phyloP scores from a whole-genome alignment of 257 asterid species.

The Echites panduratus region DNA sequence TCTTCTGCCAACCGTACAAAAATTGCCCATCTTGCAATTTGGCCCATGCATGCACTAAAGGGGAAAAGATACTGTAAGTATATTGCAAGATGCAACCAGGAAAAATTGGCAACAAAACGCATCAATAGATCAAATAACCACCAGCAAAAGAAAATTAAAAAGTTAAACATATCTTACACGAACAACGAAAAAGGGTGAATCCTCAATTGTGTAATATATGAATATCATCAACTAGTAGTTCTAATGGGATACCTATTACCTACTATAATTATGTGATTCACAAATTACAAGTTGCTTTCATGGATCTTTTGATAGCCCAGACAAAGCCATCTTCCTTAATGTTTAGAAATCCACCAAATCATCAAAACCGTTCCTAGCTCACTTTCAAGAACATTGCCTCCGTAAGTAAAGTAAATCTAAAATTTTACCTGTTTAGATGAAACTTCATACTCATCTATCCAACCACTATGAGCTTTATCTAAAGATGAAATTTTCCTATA shows the following conservation, averaged over 20 bases:
- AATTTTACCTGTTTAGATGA: slow-evolving; percentile 74
- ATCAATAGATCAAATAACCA: neutral
- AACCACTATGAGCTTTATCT: slow-evolving; percentile 73
- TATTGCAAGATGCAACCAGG: too few relatives aligned
- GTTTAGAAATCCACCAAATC: neutral
- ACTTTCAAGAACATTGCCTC: slow-evolving; percentile 7
- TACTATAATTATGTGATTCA: neutral
- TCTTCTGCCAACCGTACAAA: slow-evolving; percentile 89
- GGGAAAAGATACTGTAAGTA: slow-evolving; percentile 28
- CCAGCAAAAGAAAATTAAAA: too few relatives aligned
- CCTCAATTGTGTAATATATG: neutral
- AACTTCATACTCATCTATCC: slow-evolving; percentile 78
- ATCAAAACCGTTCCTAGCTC: neutral
- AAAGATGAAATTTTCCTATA: slow-evolving; percentile 57
- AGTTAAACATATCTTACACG: too few relatives aligned
- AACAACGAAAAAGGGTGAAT: neutral
- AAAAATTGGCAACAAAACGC: slow-evolving; percentile 2
- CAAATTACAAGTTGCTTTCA: neutral
- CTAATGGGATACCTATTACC: neutral
- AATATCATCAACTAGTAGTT: neutral
- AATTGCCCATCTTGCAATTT: slow-evolving; percentile 73
- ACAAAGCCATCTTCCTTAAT: neutral
- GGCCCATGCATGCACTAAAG: slow-evolving; percentile 99
- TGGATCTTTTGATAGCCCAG: neutral
- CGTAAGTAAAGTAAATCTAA: neutral